Percentiles rank a stretch among this genome's conserved stretches.
These are phyloP conservation scores for Coemansia asiatica DNA, from an alignment of 192 early-diverging fungal genomes.

Conservation along the genomic window DNA sequence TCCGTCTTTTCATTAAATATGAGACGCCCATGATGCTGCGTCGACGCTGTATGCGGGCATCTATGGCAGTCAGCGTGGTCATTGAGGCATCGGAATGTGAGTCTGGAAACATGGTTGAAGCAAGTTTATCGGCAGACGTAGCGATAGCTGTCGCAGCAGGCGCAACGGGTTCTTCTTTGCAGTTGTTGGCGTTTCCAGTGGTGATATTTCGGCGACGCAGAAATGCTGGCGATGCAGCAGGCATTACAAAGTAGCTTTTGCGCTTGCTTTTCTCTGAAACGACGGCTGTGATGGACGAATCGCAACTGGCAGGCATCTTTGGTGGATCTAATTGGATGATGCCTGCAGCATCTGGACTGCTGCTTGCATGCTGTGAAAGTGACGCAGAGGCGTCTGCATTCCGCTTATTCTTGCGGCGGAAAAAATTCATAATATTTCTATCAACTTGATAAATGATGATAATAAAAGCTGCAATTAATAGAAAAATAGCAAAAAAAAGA, in stretches of 20 bases:
- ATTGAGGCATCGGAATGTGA: not conserved
- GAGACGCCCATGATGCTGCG: slow-evolving; percentile 46
- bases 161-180: not conserved
- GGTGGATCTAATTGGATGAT: not conserved
- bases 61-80: not conserved
- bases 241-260: slow-evolving; percentile 41
- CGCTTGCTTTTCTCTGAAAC: slow-evolving; percentile 17
- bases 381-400: not conserved
- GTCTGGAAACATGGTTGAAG: not conserved
- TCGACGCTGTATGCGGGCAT: slow-evolving; percentile 13
- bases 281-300: not conserved
- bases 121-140: not conserved
- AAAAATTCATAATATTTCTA: slow-evolving; percentile 39
- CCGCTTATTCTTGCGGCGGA: slow-evolving; percentile 28
- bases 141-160: slow-evolving; percentile 3
- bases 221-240: slow-evolving; percentile 11
- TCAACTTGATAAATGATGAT: not conserved
- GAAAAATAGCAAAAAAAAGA: slow-evolving; percentile 2
- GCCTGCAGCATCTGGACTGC: slow-evolving; percentile 4
- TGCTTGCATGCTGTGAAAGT: not conserved
- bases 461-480: not conserved
- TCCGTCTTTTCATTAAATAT: slow-evolving; percentile 29
- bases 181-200: not conserved
- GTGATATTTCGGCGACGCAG: slow-evolving; percentile 19
- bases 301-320: not conserved